Percentiles rank a stretch among this genome's conserved stretches.
Evolutionary conservation across 768 basidiomycete species (phyloP).

Genomic region (Russula foetens): DNA sequence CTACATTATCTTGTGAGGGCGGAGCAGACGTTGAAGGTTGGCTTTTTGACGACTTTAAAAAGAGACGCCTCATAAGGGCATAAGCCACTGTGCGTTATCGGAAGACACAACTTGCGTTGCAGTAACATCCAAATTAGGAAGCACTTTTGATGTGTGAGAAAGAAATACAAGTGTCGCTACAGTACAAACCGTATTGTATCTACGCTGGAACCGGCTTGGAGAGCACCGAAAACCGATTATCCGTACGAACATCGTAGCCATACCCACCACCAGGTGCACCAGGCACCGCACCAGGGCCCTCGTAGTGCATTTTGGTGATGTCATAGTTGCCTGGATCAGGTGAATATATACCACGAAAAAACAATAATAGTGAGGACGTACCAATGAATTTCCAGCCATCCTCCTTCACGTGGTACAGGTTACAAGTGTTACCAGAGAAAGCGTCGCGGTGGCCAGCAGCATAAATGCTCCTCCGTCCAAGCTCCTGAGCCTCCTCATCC

Average conservation of each 20-base stretch:
- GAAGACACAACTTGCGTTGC: too few species aligned
- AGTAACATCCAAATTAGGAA: slow-evolving; percentile 8
- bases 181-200: slow-evolving; percentile 7
- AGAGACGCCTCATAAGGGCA: slow-evolving; percentile 21
- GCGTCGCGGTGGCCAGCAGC: slow-evolving; percentile 97
- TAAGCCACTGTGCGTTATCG: background rate
- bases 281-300: slow-evolving; percentile 64
- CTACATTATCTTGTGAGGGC: background rate
- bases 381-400: slow-evolving; percentile 96
- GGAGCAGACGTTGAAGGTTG: background rate
- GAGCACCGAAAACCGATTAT: slow-evolving; percentile 47
- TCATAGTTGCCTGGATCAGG: slow-evolving; percentile 76
- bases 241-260: slow-evolving; percentile 69
- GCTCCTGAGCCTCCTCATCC: slow-evolving; percentile 90
- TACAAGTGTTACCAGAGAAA: slow-evolving; percentile 92
- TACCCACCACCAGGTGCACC: slow-evolving; percentile 62
- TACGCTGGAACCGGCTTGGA: slow-evolving; percentile 28
- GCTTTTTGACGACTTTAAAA: slow-evolving; percentile 16
- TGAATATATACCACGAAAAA: slow-evolving; percentile 8
- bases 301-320: slow-evolving; percentile 83
- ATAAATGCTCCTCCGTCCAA: slow-evolving; percentile 88
- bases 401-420: slow-evolving; percentile 92
- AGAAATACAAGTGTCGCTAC: slow-evolving; percentile 6
- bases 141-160: background rate
- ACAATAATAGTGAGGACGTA: slow-evolving; percentile 30